Evolutionary conservation across 2,329 filamentous ascomycete genomes (phyloP), one percentile per base, ranked within the genome.

Genomic region (Penicillium crustosum): DNA sequence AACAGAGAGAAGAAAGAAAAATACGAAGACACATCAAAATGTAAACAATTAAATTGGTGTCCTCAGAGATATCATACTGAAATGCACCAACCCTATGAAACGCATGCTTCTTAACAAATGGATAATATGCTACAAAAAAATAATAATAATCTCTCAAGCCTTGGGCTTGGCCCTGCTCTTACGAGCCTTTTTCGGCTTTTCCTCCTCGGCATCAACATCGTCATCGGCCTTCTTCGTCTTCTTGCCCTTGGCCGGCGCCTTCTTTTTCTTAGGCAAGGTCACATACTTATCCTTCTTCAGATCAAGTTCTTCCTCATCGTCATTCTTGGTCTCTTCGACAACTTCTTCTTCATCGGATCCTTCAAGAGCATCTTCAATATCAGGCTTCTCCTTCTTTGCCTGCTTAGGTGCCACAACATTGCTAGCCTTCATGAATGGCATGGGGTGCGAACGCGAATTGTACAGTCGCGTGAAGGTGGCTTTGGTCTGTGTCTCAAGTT

Each of bases 201-300:
- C 83, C 48, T 79, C 80, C 13, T 78, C 79, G 12, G 80, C 81
- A 21, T 80, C 81, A 19, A 68, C 72, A 56, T 75, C 75, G 21
- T 72, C 44, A 60, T 76, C 61, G 57, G 68, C 66, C 49, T 70
- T 71, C 63, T 74, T 75, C 25, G 52, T 60, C 61, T 73, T 75
- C 56, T 73, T 67, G 59, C 69, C 65, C 79, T 76, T 78, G 1
- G 68, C 66, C 39, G 70, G 66, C 1, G 79, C 79, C 71, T 85
- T 84, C 69, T 78, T 66, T 74, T 87, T 91, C 81, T 96, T 97
- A 13, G 93, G 91, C 71, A 89, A 84, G 75, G 94, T 96, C 73
- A 97, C 93, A 70, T 96, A 97, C 75, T 97, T 97, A 77, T 99
- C 94, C 72, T 93, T 96, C 70, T 89, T 91, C 51, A 97, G 74